Percentiles rank a stretch among this genome's conserved stretches.
phyloP scores from a whole-genome alignment of 352 stramenopile genomes.

The Globisporangium cylindrosporum region DNA sequence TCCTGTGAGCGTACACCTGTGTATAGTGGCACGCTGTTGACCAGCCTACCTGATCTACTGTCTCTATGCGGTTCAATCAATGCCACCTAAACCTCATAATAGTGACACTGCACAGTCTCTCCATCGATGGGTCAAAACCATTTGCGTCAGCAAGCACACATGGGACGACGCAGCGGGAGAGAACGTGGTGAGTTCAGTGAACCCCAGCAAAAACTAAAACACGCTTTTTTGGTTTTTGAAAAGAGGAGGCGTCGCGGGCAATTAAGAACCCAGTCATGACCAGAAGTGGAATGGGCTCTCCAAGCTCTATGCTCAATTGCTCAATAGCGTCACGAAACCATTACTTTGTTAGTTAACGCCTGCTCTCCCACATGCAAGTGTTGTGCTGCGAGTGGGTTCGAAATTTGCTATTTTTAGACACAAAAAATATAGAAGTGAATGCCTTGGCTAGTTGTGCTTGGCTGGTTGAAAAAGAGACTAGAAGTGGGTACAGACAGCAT shows the following conservation, averaged over 20 bases:
- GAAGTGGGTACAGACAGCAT: no score
- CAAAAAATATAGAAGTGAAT: no score
- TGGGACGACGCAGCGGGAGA: constrained; percentile 2
- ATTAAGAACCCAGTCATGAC: not conserved
- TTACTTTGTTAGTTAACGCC: no score
- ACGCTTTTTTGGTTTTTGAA: not conserved
- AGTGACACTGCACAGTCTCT: not conserved
- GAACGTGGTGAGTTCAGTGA: constrained; percentile 6
- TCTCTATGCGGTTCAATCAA: not conserved
- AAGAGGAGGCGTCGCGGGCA: not conserved
- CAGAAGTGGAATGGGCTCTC: not conserved
- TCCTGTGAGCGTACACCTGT: not conserved
- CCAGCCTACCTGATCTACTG: not conserved
- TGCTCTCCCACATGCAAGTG: no score
- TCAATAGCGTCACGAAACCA: not conserved
- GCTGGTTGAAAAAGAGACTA: no score
- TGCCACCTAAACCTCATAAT: not conserved
- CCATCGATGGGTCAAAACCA: not conserved
- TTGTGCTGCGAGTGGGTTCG: no score
- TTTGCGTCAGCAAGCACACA: not conserved
- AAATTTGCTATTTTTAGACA: no score
- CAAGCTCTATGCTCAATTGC: not conserved
- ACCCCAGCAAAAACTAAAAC: not conserved
- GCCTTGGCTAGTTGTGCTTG: no score
- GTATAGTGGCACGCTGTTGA: not conserved